Conservation (phyloP, 805 yeast species). For the Schizosaccharomyces cryophilus region DNA sequence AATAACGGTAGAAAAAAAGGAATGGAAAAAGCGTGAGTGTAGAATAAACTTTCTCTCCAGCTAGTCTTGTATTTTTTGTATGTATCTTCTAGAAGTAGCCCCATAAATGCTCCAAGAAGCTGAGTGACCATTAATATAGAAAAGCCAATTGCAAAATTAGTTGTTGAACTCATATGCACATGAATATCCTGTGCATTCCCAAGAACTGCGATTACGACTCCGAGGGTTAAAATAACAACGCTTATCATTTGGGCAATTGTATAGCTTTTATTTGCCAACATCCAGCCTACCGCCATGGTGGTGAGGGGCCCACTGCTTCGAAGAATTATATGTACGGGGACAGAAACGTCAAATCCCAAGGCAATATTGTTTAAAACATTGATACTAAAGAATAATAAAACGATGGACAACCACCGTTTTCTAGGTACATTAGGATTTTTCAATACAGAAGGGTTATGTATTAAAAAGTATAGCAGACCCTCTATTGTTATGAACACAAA, state of each 20-base stretch:
- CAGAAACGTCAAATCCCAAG: constrained; percentile 27
- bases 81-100: constrained; percentile 30
- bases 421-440: constrained; percentile 15
- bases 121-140: constrained; percentile 23
- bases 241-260: constrained; percentile 23
- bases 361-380: constrained; percentile 34
- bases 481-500: constrained; percentile 27
- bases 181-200: constrained; percentile 6
- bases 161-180: constrained; percentile 7
- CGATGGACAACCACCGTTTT: constrained; percentile 21
- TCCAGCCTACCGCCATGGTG: constrained; percentile 31
- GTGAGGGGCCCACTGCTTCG: constrained; percentile 40
- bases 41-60: constrained; percentile 45
- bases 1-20: constrained; percentile 23
- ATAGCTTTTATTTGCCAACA: constrained; percentile 23
- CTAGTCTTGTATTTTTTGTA: constrained; percentile 26
- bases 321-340: constrained; percentile 43
- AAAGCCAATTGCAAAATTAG: constrained; percentile 18
- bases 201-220: constrained; percentile 24
- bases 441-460: constrained; percentile 12
- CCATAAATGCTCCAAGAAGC: constrained; percentile 29
- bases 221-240: constrained; percentile 27
- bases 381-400: constrained; percentile 25
- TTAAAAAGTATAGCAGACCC: constrained; percentile 16
- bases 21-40: constrained; percentile 24